Evolutionary conservation across 2,329 filamentous ascomycete species (phyloP).

Genomic region (Colletotrichum sp.): DNA sequence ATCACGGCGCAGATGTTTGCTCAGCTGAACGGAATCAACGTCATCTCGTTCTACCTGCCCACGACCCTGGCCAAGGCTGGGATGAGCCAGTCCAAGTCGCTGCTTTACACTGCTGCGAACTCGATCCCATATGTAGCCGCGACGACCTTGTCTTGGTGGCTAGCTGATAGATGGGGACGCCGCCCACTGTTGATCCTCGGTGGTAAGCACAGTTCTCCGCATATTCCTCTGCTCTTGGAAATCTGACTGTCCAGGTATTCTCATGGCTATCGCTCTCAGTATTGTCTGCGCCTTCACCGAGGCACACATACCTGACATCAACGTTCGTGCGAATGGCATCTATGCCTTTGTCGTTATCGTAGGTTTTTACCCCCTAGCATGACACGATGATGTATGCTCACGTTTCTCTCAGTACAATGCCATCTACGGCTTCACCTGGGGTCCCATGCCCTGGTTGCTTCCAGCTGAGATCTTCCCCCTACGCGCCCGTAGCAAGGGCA

Average conservation of each 20-base stretch:
- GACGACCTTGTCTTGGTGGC: not conserved
- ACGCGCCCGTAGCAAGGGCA: not conserved
- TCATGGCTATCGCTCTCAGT: not conserved
- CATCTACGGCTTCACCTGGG: not conserved
- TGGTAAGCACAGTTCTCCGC: not conserved
- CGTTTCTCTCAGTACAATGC: not conserved
- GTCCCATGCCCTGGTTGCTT: not conserved
- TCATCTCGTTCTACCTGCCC: not conserved
- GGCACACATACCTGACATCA: not conserved
- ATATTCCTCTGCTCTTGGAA: not conserved
- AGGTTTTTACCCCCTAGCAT: not conserved
- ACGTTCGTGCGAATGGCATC: not conserved
- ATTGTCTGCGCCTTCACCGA: not conserved
- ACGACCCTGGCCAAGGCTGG: not conserved
- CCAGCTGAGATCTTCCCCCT: not conserved
- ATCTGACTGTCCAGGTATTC: accelerated
- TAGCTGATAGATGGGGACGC: not conserved
- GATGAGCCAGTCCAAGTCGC: not conserved
- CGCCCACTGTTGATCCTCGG: not conserved
- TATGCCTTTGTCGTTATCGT: not conserved
- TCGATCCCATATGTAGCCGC: not conserved
- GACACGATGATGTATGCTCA: not conserved
- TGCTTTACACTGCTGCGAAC: not conserved
- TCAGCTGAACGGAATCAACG: not conserved
- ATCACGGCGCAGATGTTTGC: not conserved